These are phyloP conservation scores for Phaeosphaeria sp. DNA, from an alignment of 2,329 filamentous ascomycete species.

Conservation along the genomic window DNA sequence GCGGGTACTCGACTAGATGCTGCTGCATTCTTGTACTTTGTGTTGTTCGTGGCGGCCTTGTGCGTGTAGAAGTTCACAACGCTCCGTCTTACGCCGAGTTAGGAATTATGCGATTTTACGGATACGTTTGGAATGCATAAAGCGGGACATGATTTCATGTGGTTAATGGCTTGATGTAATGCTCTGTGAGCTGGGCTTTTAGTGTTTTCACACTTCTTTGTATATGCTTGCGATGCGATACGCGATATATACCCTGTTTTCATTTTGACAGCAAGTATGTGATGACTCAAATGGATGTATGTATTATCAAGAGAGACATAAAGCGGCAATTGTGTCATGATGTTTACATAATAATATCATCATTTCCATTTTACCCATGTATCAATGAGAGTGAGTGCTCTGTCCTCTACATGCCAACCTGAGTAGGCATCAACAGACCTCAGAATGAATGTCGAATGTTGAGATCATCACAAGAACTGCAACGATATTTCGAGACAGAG, in stretches of 20 bases:
- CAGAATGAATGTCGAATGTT: too few species aligned
- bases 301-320: neutral
- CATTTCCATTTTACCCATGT: too few species aligned
- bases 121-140: neutral
- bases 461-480: too few species aligned
- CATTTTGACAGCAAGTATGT: neutral
- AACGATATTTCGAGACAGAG: too few species aligned
- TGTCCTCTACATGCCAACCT: too few species aligned
- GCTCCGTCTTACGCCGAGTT: neutral
- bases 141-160: neutral
- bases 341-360: neutral
- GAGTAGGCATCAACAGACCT: too few species aligned
- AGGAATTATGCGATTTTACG: neutral
- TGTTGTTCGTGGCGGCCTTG: neutral
- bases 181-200: conserved; percentile 1
- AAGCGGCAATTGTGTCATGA: neutral
- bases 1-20: conserved; percentile 9
- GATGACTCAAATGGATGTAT: neutral
- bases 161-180: neutral
- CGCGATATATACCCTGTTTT: conserved; percentile 22
- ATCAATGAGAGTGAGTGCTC: too few species aligned
- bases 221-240: conserved; percentile 17
- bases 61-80: neutral
- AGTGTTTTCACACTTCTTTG: conserved; percentile 5
- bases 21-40: neutral